Percentiles rank a stretch among this genome's conserved stretches.
Evolutionary conservation across 2,329 filamentous ascomycete species (phyloP).

Genomic region (Dothistroma septosporum): DNA sequence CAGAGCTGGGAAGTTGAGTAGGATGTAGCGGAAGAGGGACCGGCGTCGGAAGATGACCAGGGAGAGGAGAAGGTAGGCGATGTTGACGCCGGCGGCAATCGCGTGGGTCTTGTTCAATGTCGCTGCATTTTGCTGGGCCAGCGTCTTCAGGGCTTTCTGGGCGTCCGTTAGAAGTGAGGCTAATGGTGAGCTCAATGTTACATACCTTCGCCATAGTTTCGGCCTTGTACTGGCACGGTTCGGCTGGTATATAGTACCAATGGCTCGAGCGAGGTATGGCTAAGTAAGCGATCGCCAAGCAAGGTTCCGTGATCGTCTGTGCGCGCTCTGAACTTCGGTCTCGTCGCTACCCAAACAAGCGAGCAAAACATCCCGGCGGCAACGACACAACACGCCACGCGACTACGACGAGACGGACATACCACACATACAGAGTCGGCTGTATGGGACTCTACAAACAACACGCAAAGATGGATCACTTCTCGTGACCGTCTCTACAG

Average conservation of each 20-base stretch:
- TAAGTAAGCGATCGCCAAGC: slow-evolving; percentile 1
- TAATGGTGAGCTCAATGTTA: neutral
- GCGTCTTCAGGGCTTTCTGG: slow-evolving; percentile 53
- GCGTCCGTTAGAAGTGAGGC: neutral
- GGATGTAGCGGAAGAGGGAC: slow-evolving; percentile 60
- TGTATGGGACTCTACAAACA: neutral
- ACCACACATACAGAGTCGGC: neutral
- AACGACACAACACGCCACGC: slow-evolving; percentile 1
- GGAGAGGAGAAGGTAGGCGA: slow-evolving; percentile 68
- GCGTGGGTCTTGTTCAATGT: slow-evolving; percentile 78
- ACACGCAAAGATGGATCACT: neutral
- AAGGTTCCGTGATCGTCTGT: neutral
- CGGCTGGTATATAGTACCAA: neutral
- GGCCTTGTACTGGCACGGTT: neutral
- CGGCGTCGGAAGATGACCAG: slow-evolving; percentile 53
- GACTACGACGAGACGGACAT: neutral
- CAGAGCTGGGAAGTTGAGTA: slow-evolving; percentile 71
- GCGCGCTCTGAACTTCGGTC: neutral
- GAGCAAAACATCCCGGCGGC: neutral
- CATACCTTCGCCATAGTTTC: slow-evolving; percentile 28
- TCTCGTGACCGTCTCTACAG: neutral
- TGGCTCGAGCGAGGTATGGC: neutral
- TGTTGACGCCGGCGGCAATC: slow-evolving; percentile 67
- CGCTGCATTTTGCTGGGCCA: slow-evolving; percentile 59
- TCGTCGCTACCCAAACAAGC: neutral